Evolutionary conservation across 2,329 filamentous ascomycete genomes (phyloP), one percentile per base, ranked within the genome.

Genomic region (Magnaporthiopsis incrustans): DNA sequence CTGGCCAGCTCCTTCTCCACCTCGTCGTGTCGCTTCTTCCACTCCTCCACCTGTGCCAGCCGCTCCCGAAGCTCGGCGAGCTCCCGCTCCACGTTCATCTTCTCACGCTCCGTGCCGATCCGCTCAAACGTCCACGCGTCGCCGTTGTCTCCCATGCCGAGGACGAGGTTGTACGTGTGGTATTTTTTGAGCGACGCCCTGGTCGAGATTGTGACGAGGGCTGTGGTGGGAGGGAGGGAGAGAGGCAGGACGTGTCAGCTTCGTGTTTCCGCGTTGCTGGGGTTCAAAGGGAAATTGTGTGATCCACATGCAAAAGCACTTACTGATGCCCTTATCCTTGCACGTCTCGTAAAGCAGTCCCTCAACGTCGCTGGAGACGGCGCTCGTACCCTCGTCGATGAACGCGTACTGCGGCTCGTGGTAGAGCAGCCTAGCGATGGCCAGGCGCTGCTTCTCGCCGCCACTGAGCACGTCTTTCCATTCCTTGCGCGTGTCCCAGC

Each of bases 401-500:
- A 99, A 92, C 2, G 92, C 95, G 73, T 96, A 99, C 66, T 89
- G 83, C 22, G 95, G 95, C 77, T 98, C 94, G 72, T 99, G 95
- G 72, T 99, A 99, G 57, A 98, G 79, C 61, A 99, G 75, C 59
- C 95, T 82, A 4, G 96, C 94, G 70, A 99, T 92, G 0, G 87
- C 92, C 85, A 99, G 91, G 27, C 95, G 83, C 78, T 99, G 95
- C 79, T 99, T 99, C 81, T 99, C 95, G 15, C 95, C 95, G 56
- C 95, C 95, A 68, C 89, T 94, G n/a, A 99, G 82, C 5, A 99
- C 92, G 70, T 98, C 94, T 77, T 98, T 97, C 95, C 95, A 99
- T 73, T 97, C 93, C 77, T 99, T 98, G 64, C 92, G 85, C 5
- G 92, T 95, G 73, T 99, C 92, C 92, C 92, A 98, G 18, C 95